Conservation (phyloP, 1,284 basidiomycete species). For the Pascua sp. region DNA sequence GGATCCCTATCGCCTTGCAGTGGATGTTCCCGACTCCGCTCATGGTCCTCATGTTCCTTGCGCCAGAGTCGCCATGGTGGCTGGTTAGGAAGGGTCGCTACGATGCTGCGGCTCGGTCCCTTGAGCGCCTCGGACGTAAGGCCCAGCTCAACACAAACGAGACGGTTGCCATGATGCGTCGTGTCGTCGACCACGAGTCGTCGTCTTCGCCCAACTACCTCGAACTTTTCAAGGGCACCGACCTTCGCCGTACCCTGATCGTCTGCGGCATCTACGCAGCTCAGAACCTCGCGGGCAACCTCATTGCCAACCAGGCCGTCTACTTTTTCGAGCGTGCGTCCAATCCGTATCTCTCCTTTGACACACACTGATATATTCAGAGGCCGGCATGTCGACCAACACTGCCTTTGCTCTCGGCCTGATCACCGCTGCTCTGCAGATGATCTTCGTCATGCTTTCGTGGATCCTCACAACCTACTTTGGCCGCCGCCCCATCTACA, state of each 20-base stretch:
- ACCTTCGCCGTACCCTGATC: conserved; percentile 48
- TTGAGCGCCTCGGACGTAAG: conserved; percentile 47
- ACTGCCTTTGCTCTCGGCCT: conserved; percentile 35
- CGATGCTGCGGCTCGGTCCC: conserved; percentile 51
- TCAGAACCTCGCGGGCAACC: conserved; percentile 42
- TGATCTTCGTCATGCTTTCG: conserved; percentile 39
- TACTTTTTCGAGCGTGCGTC: conserved; percentile 23
- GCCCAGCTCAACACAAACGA: conserved; percentile 48
- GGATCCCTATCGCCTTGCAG: conserved; percentile 40
- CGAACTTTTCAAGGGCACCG: conserved; percentile 44
- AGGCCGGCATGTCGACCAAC: conserved; percentile 37
- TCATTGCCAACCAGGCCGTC: conserved; percentile 33
- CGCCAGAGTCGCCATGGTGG: conserved; percentile 26
- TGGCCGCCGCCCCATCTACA: conserved; percentile 44
- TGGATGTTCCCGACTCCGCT: conserved; percentile 41
- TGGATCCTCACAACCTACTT: conserved; percentile 45
- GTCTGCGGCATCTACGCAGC: conserved; percentile 1
- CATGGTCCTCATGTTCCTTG: conserved; percentile 33
- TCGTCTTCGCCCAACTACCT: too few species aligned
- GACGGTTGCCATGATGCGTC: conserved; percentile 50
- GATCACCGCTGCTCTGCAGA: conserved; percentile 36
- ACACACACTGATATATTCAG: too few species aligned
- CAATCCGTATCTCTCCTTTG: too few species aligned
- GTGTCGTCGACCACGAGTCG: conserved; percentile 41
- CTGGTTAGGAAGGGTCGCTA: conserved; percentile 27